phyloP scores from a whole-genome alignment of 371 early-diverging fungal species.

The Quaeritorhiza haematococci region DNA sequence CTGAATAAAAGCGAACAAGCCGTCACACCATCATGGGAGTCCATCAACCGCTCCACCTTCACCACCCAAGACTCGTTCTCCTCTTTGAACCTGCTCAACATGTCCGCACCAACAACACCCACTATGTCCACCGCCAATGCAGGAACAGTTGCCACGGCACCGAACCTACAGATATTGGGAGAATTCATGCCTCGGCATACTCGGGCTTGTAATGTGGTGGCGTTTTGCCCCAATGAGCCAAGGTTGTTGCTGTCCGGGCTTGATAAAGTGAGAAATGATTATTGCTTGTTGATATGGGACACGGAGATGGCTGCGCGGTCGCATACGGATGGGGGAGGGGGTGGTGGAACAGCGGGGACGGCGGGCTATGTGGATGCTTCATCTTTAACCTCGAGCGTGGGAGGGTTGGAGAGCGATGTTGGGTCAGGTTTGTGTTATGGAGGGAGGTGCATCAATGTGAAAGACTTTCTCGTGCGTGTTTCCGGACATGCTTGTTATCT shows the following conservation, averaged over 20 bases:
- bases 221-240: slow-evolving; percentile 60
- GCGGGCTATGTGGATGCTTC: too few relatives aligned
- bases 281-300: slow-evolving; percentile 73
- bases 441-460: too few relatives aligned
- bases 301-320: slow-evolving; percentile 13
- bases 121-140: slow-evolving; percentile 5
- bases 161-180: slow-evolving; percentile 36
- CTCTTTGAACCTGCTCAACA: slow-evolving; percentile 7
- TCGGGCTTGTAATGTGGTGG: slow-evolving; percentile 68
- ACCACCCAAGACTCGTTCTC: slow-evolving; percentile 13
- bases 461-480: too few relatives aligned
- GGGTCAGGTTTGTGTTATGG: too few relatives aligned
- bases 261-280: slow-evolving; percentile 68
- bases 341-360: too few relatives aligned
- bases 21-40: slow-evolving; percentile 29
- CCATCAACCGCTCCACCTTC: slow-evolving; percentile 17
- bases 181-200: slow-evolving; percentile 38
- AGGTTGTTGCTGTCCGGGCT: slow-evolving; percentile 62
- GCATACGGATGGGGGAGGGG: too few relatives aligned
- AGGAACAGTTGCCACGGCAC: slow-evolving; percentile 21
- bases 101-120: too few relatives aligned
- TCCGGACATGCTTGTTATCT: too few relatives aligned
- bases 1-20: slow-evolving; percentile 1
- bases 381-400: too few relatives aligned
- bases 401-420: too few relatives aligned